Evolutionary conservation across 2,329 filamentous ascomycete genomes (phyloP).

Genomic region (Penicillium italicum): DNA sequence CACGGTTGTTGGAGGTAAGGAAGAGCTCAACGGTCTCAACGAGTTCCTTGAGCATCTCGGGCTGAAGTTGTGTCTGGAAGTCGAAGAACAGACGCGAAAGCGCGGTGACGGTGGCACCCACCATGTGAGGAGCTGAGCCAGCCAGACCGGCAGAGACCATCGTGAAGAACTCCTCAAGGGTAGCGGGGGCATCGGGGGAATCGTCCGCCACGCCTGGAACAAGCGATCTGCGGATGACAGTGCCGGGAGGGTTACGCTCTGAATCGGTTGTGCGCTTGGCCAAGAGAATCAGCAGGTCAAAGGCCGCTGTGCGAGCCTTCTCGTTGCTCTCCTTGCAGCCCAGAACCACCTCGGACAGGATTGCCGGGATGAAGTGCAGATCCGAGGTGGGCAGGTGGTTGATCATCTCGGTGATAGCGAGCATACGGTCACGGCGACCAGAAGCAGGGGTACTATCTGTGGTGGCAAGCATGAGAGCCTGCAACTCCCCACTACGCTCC

Average conservation of each 20-base stretch:
- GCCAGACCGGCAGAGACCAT: slow-evolving; percentile 97
- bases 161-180: slow-evolving; percentile 91
- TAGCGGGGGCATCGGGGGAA: slow-evolving; percentile 72
- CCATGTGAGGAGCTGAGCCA: slow-evolving; percentile 92
- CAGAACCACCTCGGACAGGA: slow-evolving; percentile 91
- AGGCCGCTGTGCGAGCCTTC: slow-evolving; percentile 82
- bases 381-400: slow-evolving; percentile 72
- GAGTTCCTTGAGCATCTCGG: slow-evolving; percentile 71
- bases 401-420: slow-evolving; percentile 76
- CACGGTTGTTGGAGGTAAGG: slow-evolving; percentile 90
- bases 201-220: slow-evolving; percentile 82
- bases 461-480: slow-evolving; percentile 73
- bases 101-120: slow-evolving; percentile 93
- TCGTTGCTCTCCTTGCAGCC: slow-evolving; percentile 98
- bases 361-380: slow-evolving; percentile 87
- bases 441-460: slow-evolving; percentile 83
- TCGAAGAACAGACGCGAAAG: slow-evolving; percentile 91
- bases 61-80: slow-evolving; percentile 68
- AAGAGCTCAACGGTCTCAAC: slow-evolving; percentile 96
- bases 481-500: slow-evolving; percentile 73
- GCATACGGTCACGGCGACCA: slow-evolving; percentile 77
- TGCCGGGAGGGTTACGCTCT: slow-evolving; percentile 49
- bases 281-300: slow-evolving; percentile 84
- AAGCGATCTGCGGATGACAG: slow-evolving; percentile 81
- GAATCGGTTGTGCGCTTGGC: slow-evolving; percentile 75